These are phyloP conservation scores for Nasturtium officinale DNA, from an alignment of 345 rosid species.

Conservation along the genomic window DNA sequence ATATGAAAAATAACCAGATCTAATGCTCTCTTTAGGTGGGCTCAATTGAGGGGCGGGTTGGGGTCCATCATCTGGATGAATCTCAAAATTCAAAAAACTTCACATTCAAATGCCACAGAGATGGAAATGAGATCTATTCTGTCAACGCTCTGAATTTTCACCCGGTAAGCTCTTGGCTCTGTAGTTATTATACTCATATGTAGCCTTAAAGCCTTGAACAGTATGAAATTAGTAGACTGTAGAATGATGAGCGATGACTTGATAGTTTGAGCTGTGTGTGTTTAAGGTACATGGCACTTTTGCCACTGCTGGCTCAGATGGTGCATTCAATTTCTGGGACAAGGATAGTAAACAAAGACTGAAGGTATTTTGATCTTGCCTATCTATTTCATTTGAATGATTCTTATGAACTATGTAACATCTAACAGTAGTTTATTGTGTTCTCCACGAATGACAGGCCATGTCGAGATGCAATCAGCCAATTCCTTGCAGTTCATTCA, in stretches of 20 bases:
- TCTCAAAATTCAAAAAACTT: slow-evolving; percentile 78
- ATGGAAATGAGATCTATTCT: slow-evolving; percentile 83
- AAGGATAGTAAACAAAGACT: slow-evolving; percentile 98
- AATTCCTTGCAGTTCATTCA: slow-evolving; percentile 88
- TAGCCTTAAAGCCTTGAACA: slow-evolving; percentile 7
- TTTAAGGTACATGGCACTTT: slow-evolving; percentile 87
- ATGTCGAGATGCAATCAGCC: slow-evolving; percentile 88
- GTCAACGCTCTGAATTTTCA: slow-evolving; percentile 95
- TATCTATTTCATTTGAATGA: background rate
- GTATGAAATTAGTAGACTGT: slow-evolving; percentile 11
- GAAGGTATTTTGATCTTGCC: slow-evolving; percentile 57
- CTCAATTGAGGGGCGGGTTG: slow-evolving; percentile 98
- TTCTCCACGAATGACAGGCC: slow-evolving; percentile 59
- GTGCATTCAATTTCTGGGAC: slow-evolving; percentile 98
- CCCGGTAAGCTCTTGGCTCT: slow-evolving; percentile 63
- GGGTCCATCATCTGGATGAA: slow-evolving; percentile 97
- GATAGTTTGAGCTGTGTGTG: slow-evolving; percentile 13
- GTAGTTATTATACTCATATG: background rate
- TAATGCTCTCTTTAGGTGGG: slow-evolving; percentile 63
- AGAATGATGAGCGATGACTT: background rate
- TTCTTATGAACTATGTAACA: background rate
- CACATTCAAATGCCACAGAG: slow-evolving; percentile 98
- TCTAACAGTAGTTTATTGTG: background rate
- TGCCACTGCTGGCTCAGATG: slow-evolving; percentile 98
- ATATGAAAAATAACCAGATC: slow-evolving; percentile 28